Conservation (phyloP, 2,329 filamentous ascomycete genomes). For the Fusarium falciforme region DNA sequence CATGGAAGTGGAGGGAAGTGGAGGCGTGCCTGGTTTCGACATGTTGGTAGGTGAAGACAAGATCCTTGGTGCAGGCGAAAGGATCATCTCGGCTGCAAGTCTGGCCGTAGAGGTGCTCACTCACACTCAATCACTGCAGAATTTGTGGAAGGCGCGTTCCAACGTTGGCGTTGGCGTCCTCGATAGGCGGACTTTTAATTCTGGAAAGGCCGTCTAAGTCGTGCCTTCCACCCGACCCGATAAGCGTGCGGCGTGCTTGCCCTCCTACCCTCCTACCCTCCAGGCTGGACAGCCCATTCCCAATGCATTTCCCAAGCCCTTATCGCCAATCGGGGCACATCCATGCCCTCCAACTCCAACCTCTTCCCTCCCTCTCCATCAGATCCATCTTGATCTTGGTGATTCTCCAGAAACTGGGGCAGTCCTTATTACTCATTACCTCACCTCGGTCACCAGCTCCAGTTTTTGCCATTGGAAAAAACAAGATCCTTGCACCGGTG, state of each 20-base stretch:
- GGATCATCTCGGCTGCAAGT: constrained; percentile 9
- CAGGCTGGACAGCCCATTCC: background rate
- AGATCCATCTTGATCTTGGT: background rate
- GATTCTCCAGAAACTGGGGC: background rate
- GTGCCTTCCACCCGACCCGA: constrained; percentile 3
- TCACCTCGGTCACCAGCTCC: background rate
- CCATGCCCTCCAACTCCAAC: constrained; percentile 4
- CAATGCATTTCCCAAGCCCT: background rate
- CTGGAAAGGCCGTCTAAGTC: constrained; percentile 3
- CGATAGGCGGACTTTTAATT: constrained; percentile 8
- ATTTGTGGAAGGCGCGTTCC: constrained; percentile 4
- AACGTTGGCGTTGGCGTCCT: background rate
- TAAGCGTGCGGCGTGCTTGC: constrained; percentile 12
- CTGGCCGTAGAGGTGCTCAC: constrained; percentile 24
- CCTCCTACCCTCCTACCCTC: background rate
- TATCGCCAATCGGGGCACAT: constrained; percentile 13
- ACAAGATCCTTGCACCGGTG: background rate
- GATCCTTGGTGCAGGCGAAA: constrained; percentile 3
- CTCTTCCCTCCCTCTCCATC: background rate
- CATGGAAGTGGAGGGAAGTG: background rate
- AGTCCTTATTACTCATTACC: background rate
- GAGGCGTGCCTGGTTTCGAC: constrained; percentile 8
- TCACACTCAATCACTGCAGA: background rate
- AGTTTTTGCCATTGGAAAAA: background rate
- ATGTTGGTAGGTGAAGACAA: constrained; percentile 12